Evolutionary conservation across 192 early-diverging fungal species (phyloP).

Genomic region (Piromyces finnis): DNA sequence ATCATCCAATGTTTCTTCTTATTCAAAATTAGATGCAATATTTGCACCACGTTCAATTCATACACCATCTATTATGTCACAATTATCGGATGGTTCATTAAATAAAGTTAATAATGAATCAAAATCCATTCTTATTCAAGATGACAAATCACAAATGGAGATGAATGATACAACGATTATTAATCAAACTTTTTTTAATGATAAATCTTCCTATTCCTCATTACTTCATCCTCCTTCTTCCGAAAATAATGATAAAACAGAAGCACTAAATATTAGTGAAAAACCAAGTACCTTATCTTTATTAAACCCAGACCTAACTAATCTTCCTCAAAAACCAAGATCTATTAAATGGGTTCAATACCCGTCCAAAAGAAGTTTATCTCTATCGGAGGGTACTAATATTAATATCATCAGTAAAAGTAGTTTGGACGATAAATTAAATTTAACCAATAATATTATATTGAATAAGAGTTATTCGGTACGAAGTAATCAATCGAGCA

Average conservation of each 20-base stretch:
- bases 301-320: not conserved
- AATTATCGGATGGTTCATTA: not conserved
- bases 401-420: not conserved
- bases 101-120: not conserved
- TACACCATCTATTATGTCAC: not conserved
- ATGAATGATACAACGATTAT: not conserved
- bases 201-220: not conserved
- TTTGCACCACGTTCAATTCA: not conserved
- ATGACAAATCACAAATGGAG: not conserved
- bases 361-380: not conserved
- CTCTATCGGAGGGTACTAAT: not conserved
- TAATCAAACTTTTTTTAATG: not conserved
- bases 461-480: not conserved
- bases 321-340: not conserved
- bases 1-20: not conserved
- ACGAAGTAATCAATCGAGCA: not conserved
- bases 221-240: not conserved
- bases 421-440: not conserved
- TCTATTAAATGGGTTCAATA: not conserved
- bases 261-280: not conserved
- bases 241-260: not conserved
- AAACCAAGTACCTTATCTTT: not conserved
- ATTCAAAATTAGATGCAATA: not conserved
- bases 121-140: not conserved
- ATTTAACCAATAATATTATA: not conserved